Conservation (phyloP, 2,329 filamentous ascomycete species). For the Ascochyta clinopodiicola region DNA sequence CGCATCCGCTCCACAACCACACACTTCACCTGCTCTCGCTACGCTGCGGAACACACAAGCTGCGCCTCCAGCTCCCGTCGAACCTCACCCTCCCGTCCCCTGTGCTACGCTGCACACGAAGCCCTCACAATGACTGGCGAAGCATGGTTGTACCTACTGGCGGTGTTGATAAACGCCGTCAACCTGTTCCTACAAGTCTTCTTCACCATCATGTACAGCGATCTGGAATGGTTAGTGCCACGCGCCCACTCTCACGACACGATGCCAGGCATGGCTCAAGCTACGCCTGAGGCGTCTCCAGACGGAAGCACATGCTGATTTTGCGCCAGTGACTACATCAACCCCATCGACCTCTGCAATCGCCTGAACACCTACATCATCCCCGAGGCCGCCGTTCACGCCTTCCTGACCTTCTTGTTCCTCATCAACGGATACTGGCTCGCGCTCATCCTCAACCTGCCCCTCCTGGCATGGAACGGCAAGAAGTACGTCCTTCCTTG, state of each 20-base stretch:
- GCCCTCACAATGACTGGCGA: conserved; percentile 83
- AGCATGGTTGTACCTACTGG: conserved; percentile 96
- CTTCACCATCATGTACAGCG: conserved; percentile 99
- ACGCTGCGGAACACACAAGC: conserved; percentile 19
- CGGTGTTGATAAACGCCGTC: conserved; percentile 99
- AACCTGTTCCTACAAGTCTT: conserved; percentile 99
- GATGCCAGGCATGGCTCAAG: not conserved
- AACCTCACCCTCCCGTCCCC: conserved; percentile 15
- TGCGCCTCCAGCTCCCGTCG: conserved; percentile 16
- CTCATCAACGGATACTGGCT: conserved; percentile 99
- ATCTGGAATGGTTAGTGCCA: conserved; percentile 91
- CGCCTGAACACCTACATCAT: conserved; percentile 99
- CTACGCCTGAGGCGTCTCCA: not conserved
- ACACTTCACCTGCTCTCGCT: conserved; percentile 27
- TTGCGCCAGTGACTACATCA: conserved; percentile 89
- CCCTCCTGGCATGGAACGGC: conserved; percentile 88
- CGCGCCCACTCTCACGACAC: not conserved
- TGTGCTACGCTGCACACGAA: conserved; percentile 34
- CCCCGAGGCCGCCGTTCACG: conserved; percentile 96
- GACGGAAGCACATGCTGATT: conserved; percentile 37
- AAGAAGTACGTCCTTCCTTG: conserved; percentile 81
- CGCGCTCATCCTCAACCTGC: conserved; percentile 88
- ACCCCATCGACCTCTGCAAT: conserved; percentile 99
- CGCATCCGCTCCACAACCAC: conserved; percentile 24
- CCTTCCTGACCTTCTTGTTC: conserved; percentile 93